Evolutionary conservation across 805 yeast genomes (phyloP), one percentile per base, ranked within the genome.

Genomic region (Komagataella kurtzmanii): DNA sequence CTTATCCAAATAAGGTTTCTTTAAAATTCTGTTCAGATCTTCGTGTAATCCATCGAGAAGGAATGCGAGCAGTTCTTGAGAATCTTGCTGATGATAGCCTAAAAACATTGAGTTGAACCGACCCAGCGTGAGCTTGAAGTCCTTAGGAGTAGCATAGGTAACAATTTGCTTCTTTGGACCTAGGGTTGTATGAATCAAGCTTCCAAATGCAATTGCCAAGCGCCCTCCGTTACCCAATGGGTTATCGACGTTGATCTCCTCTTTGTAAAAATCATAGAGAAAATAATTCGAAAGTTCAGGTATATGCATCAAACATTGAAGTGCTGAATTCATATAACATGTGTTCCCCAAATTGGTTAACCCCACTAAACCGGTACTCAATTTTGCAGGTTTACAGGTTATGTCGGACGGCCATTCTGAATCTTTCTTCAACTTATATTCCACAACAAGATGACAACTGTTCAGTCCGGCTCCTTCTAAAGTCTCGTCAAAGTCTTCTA

Each of bases 271-370:
- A 51, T 78, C 76, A 59, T 75, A 77, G 44, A 83, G 66, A 59
- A 91, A 93, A 62, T 88, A 91, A 46, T 80, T 74, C 7, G 83
- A 77, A 23, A 93, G 65, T 63, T 88, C 96, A 1, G 96, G 95
- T 10, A 90, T 75, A 61, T 91, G 98, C 0, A 80, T 76, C 46
- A 91, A 68, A 60, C 97, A 91, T 61, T 93, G 98, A 47, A 91
- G 67, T 0, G 97, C 97, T 7, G 95, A 86, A 64, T 88, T 89
- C 97, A 90, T 89, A 64, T 88, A 90, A 65, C 97, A 90, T 0
- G 95, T 83, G 62, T 90, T 90, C 2, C 97, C 97, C 54, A 89
- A 68, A 61, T 88, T 90, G 50, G 74, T 69, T 60, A 83, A 57
- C 54, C 97, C 83, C 53, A 73, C 64, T 48, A 71, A 61, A 56